phyloP scores from a whole-genome alignment of 495 filamentous ascomycete genomes.

The Lineolata rhizophorae region DNA sequence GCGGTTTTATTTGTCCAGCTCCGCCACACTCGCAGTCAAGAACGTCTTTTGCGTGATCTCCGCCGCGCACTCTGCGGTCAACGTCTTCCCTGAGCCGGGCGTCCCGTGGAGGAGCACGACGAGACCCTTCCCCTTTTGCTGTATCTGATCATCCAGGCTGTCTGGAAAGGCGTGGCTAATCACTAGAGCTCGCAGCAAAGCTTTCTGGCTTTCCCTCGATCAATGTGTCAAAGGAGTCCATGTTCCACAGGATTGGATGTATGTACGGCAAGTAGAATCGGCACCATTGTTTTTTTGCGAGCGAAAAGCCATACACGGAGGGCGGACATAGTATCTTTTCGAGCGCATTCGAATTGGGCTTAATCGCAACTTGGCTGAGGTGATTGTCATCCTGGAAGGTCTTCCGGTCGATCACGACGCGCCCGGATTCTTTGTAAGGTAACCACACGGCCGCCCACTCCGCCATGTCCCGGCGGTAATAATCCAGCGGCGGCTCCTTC shows the following conservation, averaged over 20 bases:
- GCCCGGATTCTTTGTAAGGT: constrained; percentile 13
- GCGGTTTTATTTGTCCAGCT: constrained; percentile 3
- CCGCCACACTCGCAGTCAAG: constrained; percentile 2
- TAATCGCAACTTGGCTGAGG: constrained; percentile 1
- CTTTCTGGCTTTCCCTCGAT: constrained; percentile 4
- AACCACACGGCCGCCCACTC: constrained; percentile 9
- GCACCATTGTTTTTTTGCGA: constrained; percentile 10
- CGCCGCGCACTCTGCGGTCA: constrained; percentile 10
- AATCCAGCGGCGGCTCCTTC: constrained; percentile 12
- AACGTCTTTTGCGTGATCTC: constrained; percentile 9
- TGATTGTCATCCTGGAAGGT: constrained; percentile 20
- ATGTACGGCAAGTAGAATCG: constrained; percentile 7
- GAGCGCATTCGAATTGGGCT: constrained; percentile 2
- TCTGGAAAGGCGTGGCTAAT: constrained; percentile 6
- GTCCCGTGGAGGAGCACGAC: constrained; percentile 9
- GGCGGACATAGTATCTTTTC: constrained; percentile 23
- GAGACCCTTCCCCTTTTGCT: constrained; percentile 11
- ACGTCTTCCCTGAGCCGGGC: constrained; percentile 9
- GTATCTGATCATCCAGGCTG: constrained; percentile 6
- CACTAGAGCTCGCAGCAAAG: constrained; percentile 6
- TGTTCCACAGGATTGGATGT: constrained; percentile 5
- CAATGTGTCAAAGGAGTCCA: constrained; percentile 5
- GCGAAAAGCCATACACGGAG: constrained; percentile 15
- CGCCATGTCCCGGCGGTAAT: constrained; percentile 12
- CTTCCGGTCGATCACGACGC: constrained; percentile 17